phyloP scores from a whole-genome alignment of 2,329 filamentous ascomycete species.

The Leptographium flavum region DNA sequence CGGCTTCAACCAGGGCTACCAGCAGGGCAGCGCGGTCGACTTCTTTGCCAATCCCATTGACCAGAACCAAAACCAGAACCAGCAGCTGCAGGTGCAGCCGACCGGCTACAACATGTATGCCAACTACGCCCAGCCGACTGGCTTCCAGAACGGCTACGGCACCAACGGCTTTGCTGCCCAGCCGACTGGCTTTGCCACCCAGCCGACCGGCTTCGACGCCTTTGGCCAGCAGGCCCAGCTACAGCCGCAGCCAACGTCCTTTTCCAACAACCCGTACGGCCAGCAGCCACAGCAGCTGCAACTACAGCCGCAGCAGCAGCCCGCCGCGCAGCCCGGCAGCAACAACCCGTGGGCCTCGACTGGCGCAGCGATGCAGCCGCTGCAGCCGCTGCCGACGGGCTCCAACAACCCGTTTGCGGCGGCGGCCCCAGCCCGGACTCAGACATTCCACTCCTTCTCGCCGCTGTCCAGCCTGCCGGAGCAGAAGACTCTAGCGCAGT shows the following conservation, averaged over 20 bases:
- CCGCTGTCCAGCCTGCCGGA: constrained; percentile 66
- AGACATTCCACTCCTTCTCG: constrained; percentile 46
- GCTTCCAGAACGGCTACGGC: constrained; percentile 45
- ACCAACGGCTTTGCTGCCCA: constrained; percentile 56
- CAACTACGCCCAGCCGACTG: constrained; percentile 36
- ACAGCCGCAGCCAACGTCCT: constrained; percentile 22
- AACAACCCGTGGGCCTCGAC: constrained; percentile 86
- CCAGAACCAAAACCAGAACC: constrained; percentile 56
- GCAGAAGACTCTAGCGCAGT: constrained; percentile 57
- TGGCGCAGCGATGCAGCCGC: constrained; percentile 43
- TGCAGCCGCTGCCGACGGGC: constrained; percentile 77
- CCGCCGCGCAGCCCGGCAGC: constrained; percentile 58
- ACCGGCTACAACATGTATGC: constrained; percentile 54
- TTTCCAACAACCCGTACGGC: constrained; percentile 20
- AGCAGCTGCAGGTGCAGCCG: constrained; percentile 64
- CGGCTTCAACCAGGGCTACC: constrained; percentile 91
- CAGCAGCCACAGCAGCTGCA: constrained; percentile 32
- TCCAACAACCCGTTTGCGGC: constrained; percentile 95
- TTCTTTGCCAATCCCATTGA: constrained; percentile 95
- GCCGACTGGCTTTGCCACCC: constrained; percentile 54
- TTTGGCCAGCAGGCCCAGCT: constrained; percentile 33
- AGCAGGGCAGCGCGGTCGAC: constrained; percentile 91
- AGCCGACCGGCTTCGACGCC: constrained; percentile 53
- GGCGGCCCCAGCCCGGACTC: constrained; percentile 22
- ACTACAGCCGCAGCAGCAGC: constrained; percentile 36